These are phyloP conservation scores for Auricularia sp. DNA, from an alignment of 768 basidiomycete genomes.

Conservation along the genomic window DNA sequence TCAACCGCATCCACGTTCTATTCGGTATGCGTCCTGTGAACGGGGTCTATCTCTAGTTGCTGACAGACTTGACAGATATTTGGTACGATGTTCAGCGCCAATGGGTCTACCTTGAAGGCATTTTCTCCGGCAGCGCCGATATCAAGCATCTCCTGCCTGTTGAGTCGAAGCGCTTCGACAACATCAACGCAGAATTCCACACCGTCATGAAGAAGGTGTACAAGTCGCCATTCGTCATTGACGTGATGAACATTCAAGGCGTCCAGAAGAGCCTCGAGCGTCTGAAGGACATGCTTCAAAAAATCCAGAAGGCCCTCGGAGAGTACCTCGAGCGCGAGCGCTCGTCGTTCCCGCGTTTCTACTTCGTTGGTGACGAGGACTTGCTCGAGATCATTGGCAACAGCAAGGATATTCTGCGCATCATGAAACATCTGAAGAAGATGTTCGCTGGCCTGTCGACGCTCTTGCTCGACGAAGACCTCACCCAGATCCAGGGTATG, in stretches of 20 bases:
- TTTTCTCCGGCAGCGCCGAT: slow-evolving; percentile 98
- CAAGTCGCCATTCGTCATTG: slow-evolving; percentile 95
- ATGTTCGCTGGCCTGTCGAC: slow-evolving; percentile 99
- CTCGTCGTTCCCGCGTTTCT: slow-evolving; percentile 97
- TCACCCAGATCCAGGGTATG: slow-evolving; percentile 86
- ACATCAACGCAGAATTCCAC: slow-evolving; percentile 97
- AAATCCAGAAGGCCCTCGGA: slow-evolving; percentile 98
- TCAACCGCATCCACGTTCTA: slow-evolving; percentile 91
- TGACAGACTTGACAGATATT: slow-evolving; percentile 48
- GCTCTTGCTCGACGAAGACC: slow-evolving; percentile 75
- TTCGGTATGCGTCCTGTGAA: slow-evolving; percentile 53
- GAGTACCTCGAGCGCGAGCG: slow-evolving; percentile 98
- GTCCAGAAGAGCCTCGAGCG: slow-evolving; percentile 98
- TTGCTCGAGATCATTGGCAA: slow-evolving; percentile 98
- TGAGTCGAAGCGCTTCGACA: slow-evolving; percentile 94
- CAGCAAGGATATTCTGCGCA: slow-evolving; percentile 94
- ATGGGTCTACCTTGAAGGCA: slow-evolving; percentile 99
- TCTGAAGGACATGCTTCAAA: slow-evolving; percentile 88
- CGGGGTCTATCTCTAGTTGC: slow-evolving; percentile 1
- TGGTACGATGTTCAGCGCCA: slow-evolving; percentile 99
- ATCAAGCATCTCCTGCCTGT: slow-evolving; percentile 98
- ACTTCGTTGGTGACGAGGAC: slow-evolving; percentile 99
- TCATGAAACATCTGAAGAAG: slow-evolving; percentile 99
- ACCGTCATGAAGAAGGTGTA: slow-evolving; percentile 99
- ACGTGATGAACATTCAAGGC: slow-evolving; percentile 91